These are phyloP conservation scores for Fraxinus ornus DNA, from an alignment of 305 asterid genomes.

Conservation along the genomic window DNA sequence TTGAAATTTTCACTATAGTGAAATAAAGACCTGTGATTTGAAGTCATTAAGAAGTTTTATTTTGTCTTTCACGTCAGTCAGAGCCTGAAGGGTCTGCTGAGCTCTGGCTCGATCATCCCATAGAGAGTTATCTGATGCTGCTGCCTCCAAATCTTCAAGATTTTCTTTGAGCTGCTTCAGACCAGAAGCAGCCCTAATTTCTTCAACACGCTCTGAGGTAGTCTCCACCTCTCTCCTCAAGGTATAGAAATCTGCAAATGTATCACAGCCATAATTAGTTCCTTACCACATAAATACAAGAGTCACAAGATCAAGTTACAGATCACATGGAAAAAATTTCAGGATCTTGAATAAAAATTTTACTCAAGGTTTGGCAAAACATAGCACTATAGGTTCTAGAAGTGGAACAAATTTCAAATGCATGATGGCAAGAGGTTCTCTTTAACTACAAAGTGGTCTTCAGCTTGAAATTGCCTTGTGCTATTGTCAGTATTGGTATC, in stretches of 20 bases:
- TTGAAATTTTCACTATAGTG: slow-evolving; percentile 17
- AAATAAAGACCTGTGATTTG: slow-evolving; percentile 61
- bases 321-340: neutral
- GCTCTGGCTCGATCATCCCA: slow-evolving; percentile 95
- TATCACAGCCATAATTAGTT: slow-evolving; percentile 12
- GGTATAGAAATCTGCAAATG: slow-evolving; percentile 73
- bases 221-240: slow-evolving; percentile 81
- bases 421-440: neutral
- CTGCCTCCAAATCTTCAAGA: slow-evolving; percentile 70
- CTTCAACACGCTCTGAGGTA: slow-evolving; percentile 69
- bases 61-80: slow-evolving; percentile 87
- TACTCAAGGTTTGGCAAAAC: neutral
- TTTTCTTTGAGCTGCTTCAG: slow-evolving; percentile 68
- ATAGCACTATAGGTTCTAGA: neutral
- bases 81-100: slow-evolving; percentile 87
- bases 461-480: neutral
- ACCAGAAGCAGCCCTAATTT: slow-evolving; percentile 76
- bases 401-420: neutral
- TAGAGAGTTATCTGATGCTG: slow-evolving; percentile 74
- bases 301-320: slow-evolving; percentile 2
- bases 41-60: slow-evolving; percentile 78
- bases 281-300: slow-evolving; percentile 9
- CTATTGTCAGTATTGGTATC: neutral
- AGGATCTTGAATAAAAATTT: neutral
- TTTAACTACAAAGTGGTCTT: neutral